phyloP scores from a whole-genome alignment of 2,329 filamentous ascomycete species.

The Colletotrichum brevisporum region DNA sequence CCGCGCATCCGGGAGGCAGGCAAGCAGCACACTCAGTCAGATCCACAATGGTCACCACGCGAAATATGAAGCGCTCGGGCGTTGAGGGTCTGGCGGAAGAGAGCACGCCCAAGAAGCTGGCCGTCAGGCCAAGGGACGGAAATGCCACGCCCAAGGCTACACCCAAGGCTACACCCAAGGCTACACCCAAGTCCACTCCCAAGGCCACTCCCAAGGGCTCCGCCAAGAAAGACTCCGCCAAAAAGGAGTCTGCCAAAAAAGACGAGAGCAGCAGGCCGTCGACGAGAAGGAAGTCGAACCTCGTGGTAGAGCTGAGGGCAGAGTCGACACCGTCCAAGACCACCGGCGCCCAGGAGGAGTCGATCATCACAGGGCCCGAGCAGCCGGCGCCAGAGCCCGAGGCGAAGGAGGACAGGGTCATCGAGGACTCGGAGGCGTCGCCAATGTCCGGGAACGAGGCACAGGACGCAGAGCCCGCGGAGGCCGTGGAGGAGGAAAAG shows the following conservation, averaged over 20 bases:
- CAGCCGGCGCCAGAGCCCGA: conserved; percentile 39
- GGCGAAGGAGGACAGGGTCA: conserved; percentile 34
- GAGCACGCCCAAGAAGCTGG: conserved; percentile 14
- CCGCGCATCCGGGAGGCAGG: not conserved
- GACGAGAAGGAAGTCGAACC: conserved; percentile 30
- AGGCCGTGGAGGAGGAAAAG: conserved; percentile 38
- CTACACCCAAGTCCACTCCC: conserved; percentile 12
- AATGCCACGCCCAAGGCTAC: conserved; percentile 43
- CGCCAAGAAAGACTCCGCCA: conserved; percentile 21
- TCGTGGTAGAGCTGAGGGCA: conserved; percentile 33
- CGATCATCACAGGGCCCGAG: conserved; percentile 38
- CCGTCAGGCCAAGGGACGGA: not conserved
- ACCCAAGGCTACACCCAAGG: conserved; percentile 30
- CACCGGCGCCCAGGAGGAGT: conserved; percentile 5
- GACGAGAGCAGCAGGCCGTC: conserved; percentile 27
- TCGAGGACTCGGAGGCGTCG: conserved; percentile 36
- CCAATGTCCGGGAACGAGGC: conserved; percentile 16
- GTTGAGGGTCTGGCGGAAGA: conserved; percentile 17
- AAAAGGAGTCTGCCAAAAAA: conserved; percentile 25
- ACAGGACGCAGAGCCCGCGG: conserved; percentile 1
- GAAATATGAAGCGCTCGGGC: conserved; percentile 40
- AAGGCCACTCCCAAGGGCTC: conserved; percentile 25
- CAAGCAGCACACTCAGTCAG: not conserved
- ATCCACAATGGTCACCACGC: conserved; percentile 40
- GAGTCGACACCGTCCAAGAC: conserved; percentile 14